These are phyloP conservation scores for Eragrostis tef DNA, from an alignment of 202 grass and related monocot genomes.

Conservation along the genomic window DNA sequence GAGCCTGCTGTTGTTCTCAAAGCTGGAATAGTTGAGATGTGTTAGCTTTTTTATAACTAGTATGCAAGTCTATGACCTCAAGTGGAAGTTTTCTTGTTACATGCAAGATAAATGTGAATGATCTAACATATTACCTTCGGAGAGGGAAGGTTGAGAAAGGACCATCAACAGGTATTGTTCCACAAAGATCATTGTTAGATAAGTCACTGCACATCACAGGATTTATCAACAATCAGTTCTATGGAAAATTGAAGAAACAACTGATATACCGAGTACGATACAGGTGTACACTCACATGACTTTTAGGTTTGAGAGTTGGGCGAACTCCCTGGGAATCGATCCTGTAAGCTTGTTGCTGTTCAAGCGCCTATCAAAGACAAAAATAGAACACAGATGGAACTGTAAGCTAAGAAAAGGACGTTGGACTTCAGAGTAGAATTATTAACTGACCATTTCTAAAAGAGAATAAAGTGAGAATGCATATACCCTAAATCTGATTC, in stretches of 20 bases:
- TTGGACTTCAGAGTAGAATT: not conserved
- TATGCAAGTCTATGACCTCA: not conserved
- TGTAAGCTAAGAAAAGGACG: not conserved
- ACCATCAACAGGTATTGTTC: constrained; percentile 91
- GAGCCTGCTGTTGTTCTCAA: constrained; percentile 88
- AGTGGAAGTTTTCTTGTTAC: not conserved
- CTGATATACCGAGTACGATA: constrained; percentile 1
- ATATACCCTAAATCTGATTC: constrained; percentile 3
- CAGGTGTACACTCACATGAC: constrained; percentile 73
- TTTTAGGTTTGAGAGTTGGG: constrained; percentile 85
- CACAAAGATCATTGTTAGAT: constrained; percentile 95
- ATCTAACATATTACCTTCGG: constrained; percentile 54
- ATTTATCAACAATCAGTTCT: constrained; percentile 30
- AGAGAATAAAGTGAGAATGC: not conserved
- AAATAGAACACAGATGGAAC: constrained; percentile 35
- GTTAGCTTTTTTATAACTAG: constrained; percentile 17
- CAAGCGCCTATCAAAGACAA: constrained; percentile 66
- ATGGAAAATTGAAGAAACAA: constrained; percentile 13
- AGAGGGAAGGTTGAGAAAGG: constrained; percentile 86
- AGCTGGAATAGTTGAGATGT: constrained; percentile 58
- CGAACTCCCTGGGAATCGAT: constrained; percentile 89
- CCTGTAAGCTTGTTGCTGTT: constrained; percentile 88
- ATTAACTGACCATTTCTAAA: constrained; percentile 9
- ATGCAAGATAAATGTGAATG: not conserved
- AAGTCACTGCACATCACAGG: constrained; percentile 59